Base-by-base conservation (phyloP, 1,284 basidiomycete species). In the Thecaphora frezii region DNA sequence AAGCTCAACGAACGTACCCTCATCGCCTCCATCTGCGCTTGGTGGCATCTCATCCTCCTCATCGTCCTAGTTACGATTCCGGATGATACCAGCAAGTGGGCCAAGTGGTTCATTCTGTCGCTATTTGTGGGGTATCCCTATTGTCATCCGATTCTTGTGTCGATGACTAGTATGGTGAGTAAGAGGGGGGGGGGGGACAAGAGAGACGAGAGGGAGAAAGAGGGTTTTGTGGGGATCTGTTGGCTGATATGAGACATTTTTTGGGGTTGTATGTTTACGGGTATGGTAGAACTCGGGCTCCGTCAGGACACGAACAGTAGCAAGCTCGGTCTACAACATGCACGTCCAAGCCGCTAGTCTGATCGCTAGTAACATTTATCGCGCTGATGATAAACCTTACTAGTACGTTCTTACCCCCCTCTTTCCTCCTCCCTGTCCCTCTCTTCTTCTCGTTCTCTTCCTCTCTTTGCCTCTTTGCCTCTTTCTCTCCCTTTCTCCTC, bases 281-380 rank as follows among this genome's bases (percentile, higher is more conserved):
- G n/a, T n/a, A n/a, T n/a, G n/a, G n/a, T n/a, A n/a, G n/a, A 71
- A 72, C 36, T 58, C 66, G 7, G 23, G 46, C 5, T 66, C 62
- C 13, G 71, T 73, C 1, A 53, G 69, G 2, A 71, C 58, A 22
- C 55, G 71, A 0, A 57, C 71, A 8, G 58, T 73, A 5, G 46
- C 61, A 5, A 40, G 57, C 16, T 70, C 54, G 21, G 43, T 73
- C 13, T 68, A 70, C 54, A 72, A 71, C 58, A 74, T 69, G 72
- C 57, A 44, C 16, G 64, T 71, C 5, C 73, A 74, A 39, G 54
- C 55, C 3, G 61, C 58, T 16, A 51, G 50, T 5, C 54, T 75
- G 33, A 47, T 69, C 10, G 46, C 66, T 1, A 58, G 58, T 7
- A 51, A 59, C n/a, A 48, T 73, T 36, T 76, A 71, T 42, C 66